Conservation (phyloP, 129 eudicot genomes). For the Artemisia annua region DNA sequence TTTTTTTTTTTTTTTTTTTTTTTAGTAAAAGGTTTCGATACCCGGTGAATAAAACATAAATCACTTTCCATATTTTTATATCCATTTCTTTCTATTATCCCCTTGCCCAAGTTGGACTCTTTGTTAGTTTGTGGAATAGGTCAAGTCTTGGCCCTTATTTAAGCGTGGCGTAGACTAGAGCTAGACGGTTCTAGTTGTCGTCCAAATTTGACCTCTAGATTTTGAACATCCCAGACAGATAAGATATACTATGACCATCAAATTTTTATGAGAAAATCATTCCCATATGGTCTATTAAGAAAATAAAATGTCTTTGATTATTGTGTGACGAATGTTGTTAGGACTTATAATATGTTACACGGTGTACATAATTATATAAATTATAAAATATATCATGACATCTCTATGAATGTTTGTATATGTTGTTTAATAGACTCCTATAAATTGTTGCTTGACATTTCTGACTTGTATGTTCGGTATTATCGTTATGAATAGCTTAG, state of each 20-base stretch:
- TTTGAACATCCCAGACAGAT: neutral
- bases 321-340: no score
- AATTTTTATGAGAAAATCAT: neutral
- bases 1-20: no score
- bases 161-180: neutral
- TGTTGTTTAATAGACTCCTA: no score
- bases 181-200: constrained; percentile 13
- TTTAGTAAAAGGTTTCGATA: no score
- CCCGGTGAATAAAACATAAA: no score
- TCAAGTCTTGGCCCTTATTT: constrained; percentile 19
- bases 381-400: no score
- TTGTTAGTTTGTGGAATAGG: constrained; percentile 3
- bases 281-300: neutral
- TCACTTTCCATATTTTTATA: neutral
- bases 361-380: no score
- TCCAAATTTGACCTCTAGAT: constrained; percentile 6
- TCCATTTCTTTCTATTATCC: neutral
- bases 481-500: no score
- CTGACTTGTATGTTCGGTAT: no score
- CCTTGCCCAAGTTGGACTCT: constrained; percentile 15
- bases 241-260: neutral
- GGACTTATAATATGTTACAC: no score
- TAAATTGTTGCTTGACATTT: no score
- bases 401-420: no score
- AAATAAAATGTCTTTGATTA: neutral